A percentile compares a stretch with the other conserved stretches of the same genome.
These are phyloP conservation scores for Aurantiochytrium sp. DNA, from an alignment of 108 stramenopile genomes.

Conservation along the genomic window DNA sequence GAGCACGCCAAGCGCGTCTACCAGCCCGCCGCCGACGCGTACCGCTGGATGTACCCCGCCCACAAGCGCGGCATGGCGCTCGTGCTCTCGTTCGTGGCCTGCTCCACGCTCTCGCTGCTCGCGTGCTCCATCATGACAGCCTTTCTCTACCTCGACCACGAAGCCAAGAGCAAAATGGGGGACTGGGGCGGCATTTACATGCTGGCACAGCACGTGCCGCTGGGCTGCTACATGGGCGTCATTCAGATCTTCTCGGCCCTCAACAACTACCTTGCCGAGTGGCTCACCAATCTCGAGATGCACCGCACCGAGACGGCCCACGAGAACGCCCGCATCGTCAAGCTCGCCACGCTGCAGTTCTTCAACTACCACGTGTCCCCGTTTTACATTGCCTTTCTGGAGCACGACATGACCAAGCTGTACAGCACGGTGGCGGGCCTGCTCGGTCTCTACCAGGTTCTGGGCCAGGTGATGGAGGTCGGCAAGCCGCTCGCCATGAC, in stretches of 20 bases:
- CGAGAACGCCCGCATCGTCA: constrained; percentile 85
- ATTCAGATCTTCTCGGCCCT: background rate
- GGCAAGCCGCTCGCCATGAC: background rate
- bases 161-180: background rate
- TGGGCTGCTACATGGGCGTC: background rate
- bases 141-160: background rate
- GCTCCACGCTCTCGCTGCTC: background rate
- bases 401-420: constrained; percentile 14
- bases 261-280: background rate
- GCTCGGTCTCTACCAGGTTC: background rate
- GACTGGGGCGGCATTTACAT: background rate
- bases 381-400: constrained; percentile 83
- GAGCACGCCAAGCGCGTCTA: background rate
- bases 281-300: constrained; percentile 82
- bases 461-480: background rate
- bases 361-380: constrained; percentile 95
- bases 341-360: constrained; percentile 94
- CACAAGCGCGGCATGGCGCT: background rate
- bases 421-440: background rate
- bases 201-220: background rate
- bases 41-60: background rate
- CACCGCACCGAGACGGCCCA: constrained; percentile 86
- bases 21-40: background rate
- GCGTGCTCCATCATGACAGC: background rate
- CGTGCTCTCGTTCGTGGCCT: background rate